Base-by-base conservation (phyloP, 768 basidiomycete species). In the Cantharellus anzutake region DNA sequence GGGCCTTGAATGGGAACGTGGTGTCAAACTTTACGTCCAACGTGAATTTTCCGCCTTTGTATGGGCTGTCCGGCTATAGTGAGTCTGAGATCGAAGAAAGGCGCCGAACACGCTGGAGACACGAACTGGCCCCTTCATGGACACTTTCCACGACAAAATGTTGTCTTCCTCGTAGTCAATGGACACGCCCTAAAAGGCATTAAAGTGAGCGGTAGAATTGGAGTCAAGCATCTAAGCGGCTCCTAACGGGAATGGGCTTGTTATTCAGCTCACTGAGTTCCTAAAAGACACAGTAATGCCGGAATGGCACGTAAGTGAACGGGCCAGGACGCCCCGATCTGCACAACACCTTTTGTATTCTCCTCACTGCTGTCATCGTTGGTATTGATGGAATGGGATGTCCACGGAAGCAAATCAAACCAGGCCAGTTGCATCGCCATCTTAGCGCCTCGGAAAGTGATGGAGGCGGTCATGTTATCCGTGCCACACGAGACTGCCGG, bases 1-100 rank as follows among this genome's bases (percentile, higher is more conserved):
- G 88, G 2, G 89, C 80, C 70, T 91, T 90, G 79, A 91, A 91
- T 4, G 89, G 88, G 64, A 83, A 91, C 69, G 79, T 83, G n/a
- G 74, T 65, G 0, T 88, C 86, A n/a, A 91, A 73, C n/a, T 73
- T 70, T 7, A 90, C 68, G 42, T 71, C 81, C 69, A 89, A 89
- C 64, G 78, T 75, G 70, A 87, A 91, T 0, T 78, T 86, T 55
- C 89, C 88, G 57, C 77, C 78, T 70, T 82, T 86, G 76, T 91
- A 91, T 0, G 88, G 89, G 38, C 84, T 85, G 64, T 84, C 81
- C 52, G 79, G 66, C 87, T 90, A 63, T 35, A 38, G 5, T 40
- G 5, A 14, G 35, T 55, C 14, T 11, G 7, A 37, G 52, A 7
- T 7, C 52, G 35, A 11, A 11, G 11, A 37, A 55, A 11, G 29